Evolutionary conservation across 768 basidiomycete genomes (phyloP), one percentile per base, ranked within the genome.

Genomic region (Pholiota molesta): DNA sequence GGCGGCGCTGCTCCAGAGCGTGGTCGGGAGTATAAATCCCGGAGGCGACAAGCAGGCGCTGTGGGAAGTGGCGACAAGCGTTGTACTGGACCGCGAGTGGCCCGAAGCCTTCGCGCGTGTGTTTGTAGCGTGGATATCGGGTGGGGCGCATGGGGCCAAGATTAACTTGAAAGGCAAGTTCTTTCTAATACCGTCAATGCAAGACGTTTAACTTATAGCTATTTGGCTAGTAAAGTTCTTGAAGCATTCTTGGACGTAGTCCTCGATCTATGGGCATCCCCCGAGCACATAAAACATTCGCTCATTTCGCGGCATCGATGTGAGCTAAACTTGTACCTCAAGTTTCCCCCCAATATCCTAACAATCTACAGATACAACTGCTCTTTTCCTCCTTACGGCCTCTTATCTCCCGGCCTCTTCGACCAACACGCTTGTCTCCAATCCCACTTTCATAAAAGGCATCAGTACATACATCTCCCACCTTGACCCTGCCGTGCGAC

Each of bases 221-320:
- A 9, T 52, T 56, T 33, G 17, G 61, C 52, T 59, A 65, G 54
- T 62, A 59, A 59, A 86, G 87, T 75, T 17, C 77, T 89, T 14
- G 74, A 79, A 10, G 66, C 73, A 1, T 76, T 90, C 35, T 73
- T 90, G 23, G 72, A 79, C 40, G 77, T 72, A 52, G 72, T 84
- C 0, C 69, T 92, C 7, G 84, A 86, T 5, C 70, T 81, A 0
- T 99, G 97, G 97, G 80, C 89, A 4, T 83, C 88, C 23, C 74
- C 86, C 1, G 90, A 90, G 51, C 90, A 95, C 68, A 81, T 97
- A 69, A 91, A 87, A 63, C 90, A 91, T 72, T 93, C 94, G 0
- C 75, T 92, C 23, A 78, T 94, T 7, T 83, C 85, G 21, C 81
- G 83, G 19, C 94, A 97, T 74, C 86, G 78, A 57, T 93, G 94